Base-by-base conservation (phyloP, 441 rosid species). In the Populus hybrid region DNA sequence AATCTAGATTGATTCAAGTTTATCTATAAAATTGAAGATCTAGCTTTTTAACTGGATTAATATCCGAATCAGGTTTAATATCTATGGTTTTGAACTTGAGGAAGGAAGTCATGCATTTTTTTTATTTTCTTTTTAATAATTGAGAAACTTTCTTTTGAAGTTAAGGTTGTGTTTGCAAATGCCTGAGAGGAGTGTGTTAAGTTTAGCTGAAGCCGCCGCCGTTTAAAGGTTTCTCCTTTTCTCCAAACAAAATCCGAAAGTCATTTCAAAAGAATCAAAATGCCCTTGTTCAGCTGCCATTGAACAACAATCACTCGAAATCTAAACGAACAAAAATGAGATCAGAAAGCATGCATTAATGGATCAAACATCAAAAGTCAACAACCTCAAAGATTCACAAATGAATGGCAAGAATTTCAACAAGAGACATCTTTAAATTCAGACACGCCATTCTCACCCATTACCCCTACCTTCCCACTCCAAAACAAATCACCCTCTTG, bases 381-480 rank as follows among this genome's bases (percentile, higher is more conserved):
- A 70, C 38, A 69, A 36, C 66, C 30, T 11, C 23, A 8, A 73
- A 63, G 26, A 24, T 42, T 70, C 64, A 74, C 89, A 85, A 81
- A 87, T 90, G 94, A 87, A 90, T 90, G 94, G 92, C 92, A 85
- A 88, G 86, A 78, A 83, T 83, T 80, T 81, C 87, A 75, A 84
- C 82, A 20, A 89, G 86, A 77, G 82, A 82, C 30, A 78, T 85
- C 73, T 78, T 76, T 81, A 83, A 86, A 59, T 81, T 86, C 80
- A 66, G 89, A 81, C 28, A 72, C 73, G 61, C 77, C 70, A 68
- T 78, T 72, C 78, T 20, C 73, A 40, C 73, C 40, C 75, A 30
- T 38, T 40, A 71, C 72, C 78, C 66, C 57, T 61, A 18, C 61
- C 63, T 70, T 24, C 64, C 40, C 34, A 10, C 42, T 38, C n/a